Percentiles rank a stretch among this genome's conserved stretches.
These are phyloP conservation scores for Hysterangium stoloniferum DNA, from an alignment of 768 basidiomycete genomes.

Conservation along the genomic window DNA sequence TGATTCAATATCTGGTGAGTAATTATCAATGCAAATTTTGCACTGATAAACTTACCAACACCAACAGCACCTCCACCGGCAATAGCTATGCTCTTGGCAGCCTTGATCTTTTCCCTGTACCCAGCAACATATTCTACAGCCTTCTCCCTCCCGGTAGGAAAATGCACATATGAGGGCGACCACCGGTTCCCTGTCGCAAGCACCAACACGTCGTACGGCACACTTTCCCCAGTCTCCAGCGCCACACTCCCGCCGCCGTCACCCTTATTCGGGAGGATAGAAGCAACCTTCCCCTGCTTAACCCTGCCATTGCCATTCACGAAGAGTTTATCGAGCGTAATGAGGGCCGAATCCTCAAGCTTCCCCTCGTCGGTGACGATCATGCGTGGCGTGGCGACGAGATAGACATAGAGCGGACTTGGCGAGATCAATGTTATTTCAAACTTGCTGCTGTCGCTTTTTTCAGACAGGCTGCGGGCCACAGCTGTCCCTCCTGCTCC, in stretches of 20 bases:
- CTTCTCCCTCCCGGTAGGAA: conserved; percentile 9
- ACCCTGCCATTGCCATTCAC: conserved; percentile 9
- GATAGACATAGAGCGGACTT: conserved; percentile 1
- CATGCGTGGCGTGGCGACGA: conserved; percentile 6
- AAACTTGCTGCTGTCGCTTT: conserved; percentile 1
- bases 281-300: conserved; percentile 7
- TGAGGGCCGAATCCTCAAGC: conserved; percentile 8
- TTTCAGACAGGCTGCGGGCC: conserved; percentile 7
- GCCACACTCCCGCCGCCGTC: conserved; percentile 10
- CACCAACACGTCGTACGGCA: conserved; percentile 17
- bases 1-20: not conserved
- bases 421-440: conserved; percentile 5
- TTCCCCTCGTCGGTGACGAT: conserved; percentile 10
- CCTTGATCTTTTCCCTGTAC: conserved; percentile 12
- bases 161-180: conserved; percentile 10
- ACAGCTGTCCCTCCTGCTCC: conserved; percentile 9
- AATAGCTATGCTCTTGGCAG: conserved; percentile 13
- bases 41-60: conserved; percentile 11
- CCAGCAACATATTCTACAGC: conserved; percentile 8
- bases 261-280: not conserved
- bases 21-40: too few species aligned
- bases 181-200: conserved; percentile 16
- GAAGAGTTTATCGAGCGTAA: conserved; percentile 9
- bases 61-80: conserved; percentile 18
- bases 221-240: conserved; percentile 14